phyloP scores from a whole-genome alignment of 805 yeast species.

The Yamadazyma kitorensis region DNA sequence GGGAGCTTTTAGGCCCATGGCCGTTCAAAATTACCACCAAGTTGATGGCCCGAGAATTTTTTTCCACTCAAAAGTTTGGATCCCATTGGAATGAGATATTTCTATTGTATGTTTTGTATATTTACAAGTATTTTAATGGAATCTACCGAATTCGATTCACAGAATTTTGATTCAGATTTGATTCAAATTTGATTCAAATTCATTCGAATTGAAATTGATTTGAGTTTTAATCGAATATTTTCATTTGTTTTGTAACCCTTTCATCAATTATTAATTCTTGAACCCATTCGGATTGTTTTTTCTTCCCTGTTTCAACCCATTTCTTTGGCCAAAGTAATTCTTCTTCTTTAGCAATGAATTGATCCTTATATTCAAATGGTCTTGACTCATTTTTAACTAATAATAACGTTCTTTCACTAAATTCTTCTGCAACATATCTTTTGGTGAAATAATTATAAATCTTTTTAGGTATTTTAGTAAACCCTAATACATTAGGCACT shows the following conservation, averaged over 20 bases:
- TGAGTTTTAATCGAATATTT: constrained; percentile 42
- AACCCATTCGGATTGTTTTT: constrained; percentile 84
- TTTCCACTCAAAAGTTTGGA: too few species aligned
- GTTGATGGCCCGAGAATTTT: too few species aligned
- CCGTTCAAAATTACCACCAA: too few species aligned
- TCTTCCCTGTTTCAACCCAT: constrained; percentile 79
- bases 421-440: constrained; percentile 66
- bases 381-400: constrained; percentile 53
- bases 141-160: constrained; percentile 8
- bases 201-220: too few species aligned
- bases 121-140: too few species aligned
- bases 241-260: constrained; percentile 54
- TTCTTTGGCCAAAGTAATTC: constrained; percentile 83
- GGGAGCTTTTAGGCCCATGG: too few species aligned
- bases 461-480: constrained; percentile 70
- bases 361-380: constrained; percentile 47
- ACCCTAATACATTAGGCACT: constrained; percentile 77
- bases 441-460: constrained; percentile 75
- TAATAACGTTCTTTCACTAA: constrained; percentile 53
- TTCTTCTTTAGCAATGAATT: constrained; percentile 51
- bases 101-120: too few species aligned
- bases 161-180: too few species aligned
- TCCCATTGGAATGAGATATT: too few species aligned
- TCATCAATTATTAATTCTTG: constrained; percentile 69
- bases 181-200: too few species aligned